phyloP scores from a whole-genome alignment of 2,329 filamentous ascomycete genomes.

The Fusarium austroafricanum region DNA sequence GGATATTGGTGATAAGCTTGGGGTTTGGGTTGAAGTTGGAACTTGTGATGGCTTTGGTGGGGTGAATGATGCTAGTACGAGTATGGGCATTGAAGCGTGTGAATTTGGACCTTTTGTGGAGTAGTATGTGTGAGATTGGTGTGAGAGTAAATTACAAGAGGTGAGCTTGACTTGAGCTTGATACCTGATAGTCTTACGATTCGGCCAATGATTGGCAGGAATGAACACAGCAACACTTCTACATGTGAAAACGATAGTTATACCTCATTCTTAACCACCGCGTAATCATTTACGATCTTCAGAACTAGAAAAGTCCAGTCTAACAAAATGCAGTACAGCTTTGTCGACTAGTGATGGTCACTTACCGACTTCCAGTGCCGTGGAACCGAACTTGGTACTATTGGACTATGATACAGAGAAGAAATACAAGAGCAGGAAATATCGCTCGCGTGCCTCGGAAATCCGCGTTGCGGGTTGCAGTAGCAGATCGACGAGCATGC shows the following conservation, averaged over 20 bases:
- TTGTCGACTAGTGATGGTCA: constrained; percentile 2
- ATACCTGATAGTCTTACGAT: constrained; percentile 12
- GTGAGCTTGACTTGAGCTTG: constrained; percentile 8
- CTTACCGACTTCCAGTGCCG: constrained; percentile 18
- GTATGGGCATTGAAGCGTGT: not conserved
- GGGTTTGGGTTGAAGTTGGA: constrained; percentile 31
- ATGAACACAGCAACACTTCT: not conserved
- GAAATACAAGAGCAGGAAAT: constrained; percentile 8
- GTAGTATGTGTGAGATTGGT: constrained; percentile 6
- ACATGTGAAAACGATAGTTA: constrained; percentile 12
- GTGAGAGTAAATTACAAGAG: not conserved
- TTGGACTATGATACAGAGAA: not conserved
- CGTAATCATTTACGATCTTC: not conserved
- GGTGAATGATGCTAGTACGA: constrained; percentile 24
- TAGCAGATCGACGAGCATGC: constrained; percentile 28
- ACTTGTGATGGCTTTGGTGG: constrained; percentile 39
- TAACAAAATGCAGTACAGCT: constrained; percentile 1
- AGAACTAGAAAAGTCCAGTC: not conserved
- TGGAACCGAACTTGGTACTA: not conserved
- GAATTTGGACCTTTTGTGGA: not conserved
- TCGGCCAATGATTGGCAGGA: constrained; percentile 15
- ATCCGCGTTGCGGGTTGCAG: not conserved
- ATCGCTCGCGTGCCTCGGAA: constrained; percentile 32
- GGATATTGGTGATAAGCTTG: constrained; percentile 30
- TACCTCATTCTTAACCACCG: not conserved